These are phyloP conservation scores for Diaporthe ampelina DNA, from an alignment of 2,329 filamentous ascomycete species.

Conservation along the genomic window DNA sequence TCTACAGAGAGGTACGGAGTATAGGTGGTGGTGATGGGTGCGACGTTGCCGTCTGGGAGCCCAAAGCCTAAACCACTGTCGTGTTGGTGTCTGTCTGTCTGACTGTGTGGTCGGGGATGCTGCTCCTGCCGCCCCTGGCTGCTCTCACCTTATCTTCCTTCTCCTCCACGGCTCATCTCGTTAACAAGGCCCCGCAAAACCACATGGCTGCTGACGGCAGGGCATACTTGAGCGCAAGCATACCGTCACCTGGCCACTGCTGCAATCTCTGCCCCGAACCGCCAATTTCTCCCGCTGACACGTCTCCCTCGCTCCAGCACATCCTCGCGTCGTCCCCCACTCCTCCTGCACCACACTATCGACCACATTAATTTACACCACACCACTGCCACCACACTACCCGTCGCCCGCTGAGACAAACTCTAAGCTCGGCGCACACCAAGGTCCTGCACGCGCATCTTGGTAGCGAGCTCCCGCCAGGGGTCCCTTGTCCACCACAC, in stretches of 20 bases:
- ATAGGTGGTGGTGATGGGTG: too few relatives aligned
- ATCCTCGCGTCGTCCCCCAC: constrained; percentile 1
- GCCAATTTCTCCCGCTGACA: constrained; percentile 23
- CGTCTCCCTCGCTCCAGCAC: constrained; percentile 5
- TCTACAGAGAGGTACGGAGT: too few relatives aligned
- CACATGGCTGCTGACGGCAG: constrained; percentile 6
- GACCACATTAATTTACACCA: constrained; percentile 20
- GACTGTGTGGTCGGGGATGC: constrained; percentile 10
- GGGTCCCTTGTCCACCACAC: constrained; percentile 17
- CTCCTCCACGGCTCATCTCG: constrained; percentile 36
- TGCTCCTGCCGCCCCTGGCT: constrained; percentile 8
- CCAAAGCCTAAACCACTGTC: constrained; percentile 13
- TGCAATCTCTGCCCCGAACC: constrained; percentile 21
- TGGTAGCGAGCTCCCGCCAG: constrained; percentile 2
- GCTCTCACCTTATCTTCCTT: constrained; percentile 35
- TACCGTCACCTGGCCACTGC: background rate
- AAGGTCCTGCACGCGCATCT: constrained; percentile 24
- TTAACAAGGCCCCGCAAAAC: constrained; percentile 11
- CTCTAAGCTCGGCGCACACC: constrained; percentile 20
- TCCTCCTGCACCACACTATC: background rate
- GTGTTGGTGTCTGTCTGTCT: too few relatives aligned
- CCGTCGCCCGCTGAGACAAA: constrained; percentile 24
- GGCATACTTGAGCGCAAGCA: constrained; percentile 18
- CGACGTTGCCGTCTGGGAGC: constrained; percentile 6
- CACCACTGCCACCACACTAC: background rate